These are phyloP conservation scores for Lactifluus rugatus DNA, from an alignment of 768 basidiomycete genomes.

Conservation along the genomic window DNA sequence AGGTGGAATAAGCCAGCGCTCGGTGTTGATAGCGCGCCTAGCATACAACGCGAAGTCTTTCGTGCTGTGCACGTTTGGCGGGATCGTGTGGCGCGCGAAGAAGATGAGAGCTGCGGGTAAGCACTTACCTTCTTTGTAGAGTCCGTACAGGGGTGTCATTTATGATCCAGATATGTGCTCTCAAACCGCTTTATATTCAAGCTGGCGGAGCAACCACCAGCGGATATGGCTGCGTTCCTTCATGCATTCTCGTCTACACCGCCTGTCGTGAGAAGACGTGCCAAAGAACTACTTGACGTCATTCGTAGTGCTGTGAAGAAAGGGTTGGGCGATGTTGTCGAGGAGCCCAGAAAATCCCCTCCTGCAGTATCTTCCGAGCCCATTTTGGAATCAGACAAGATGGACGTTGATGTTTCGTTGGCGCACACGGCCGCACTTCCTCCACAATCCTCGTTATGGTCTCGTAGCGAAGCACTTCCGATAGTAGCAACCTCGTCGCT, in stretches of 20 bases:
- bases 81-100: constrained; percentile 64
- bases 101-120: constrained; percentile 80
- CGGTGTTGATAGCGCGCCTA: constrained; percentile 28
- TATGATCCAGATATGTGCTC: constrained; percentile 50
- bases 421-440: not conserved
- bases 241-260: constrained; percentile 51
- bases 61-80: constrained; percentile 73
- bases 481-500: constrained; percentile 17
- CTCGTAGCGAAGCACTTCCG: not conserved
- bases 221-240: constrained; percentile 52
- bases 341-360: not conserved
- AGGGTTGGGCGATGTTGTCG: constrained; percentile 6
- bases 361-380: not conserved
- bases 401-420: constrained; percentile 1
- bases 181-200: constrained; percentile 67
- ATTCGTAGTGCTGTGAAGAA: constrained; percentile 42
- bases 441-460: constrained; percentile 4
- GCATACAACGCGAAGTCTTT: constrained; percentile 54
- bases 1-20: constrained; percentile 73
- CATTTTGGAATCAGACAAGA: not conserved
- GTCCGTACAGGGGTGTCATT: not conserved
- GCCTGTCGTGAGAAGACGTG: constrained; percentile 50
- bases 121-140: constrained; percentile 17
- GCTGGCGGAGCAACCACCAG: constrained; percentile 61
- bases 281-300: constrained; percentile 55